phyloP scores from a whole-genome alignment of 2,329 filamentous ascomycete species.

The Beauveria caledonica region DNA sequence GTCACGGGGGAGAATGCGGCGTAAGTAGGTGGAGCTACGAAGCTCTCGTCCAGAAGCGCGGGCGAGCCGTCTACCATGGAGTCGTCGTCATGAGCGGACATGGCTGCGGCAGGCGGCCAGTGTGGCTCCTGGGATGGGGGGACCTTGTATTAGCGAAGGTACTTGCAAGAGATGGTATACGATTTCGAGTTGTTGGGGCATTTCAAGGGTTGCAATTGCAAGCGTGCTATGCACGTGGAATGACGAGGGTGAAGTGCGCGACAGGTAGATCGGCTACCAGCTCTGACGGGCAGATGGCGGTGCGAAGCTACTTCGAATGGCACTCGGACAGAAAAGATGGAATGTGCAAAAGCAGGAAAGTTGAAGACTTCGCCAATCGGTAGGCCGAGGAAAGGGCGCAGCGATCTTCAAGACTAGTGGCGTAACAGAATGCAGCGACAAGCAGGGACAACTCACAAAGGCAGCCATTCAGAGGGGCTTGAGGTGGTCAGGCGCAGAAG shows the following conservation, averaged over 20 bases:
- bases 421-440: not conserved
- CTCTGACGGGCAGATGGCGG: not conserved
- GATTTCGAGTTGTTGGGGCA: not conserved
- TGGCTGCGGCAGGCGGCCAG: constrained; percentile 8
- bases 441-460: constrained; percentile 10
- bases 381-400: not conserved
- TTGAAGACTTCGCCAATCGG: not conserved
- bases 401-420: not conserved
- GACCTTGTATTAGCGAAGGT: not conserved
- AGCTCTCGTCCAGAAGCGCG: constrained; percentile 14
- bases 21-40: constrained; percentile 56
- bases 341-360: not conserved
- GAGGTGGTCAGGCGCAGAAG: constrained; percentile 8
- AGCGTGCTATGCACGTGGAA: not conserved
- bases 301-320: not conserved
- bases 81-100: constrained; percentile 24
- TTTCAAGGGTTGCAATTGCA: not conserved
- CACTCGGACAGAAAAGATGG: no score
- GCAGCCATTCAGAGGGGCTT: constrained; percentile 12
- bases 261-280: constrained; percentile 1
- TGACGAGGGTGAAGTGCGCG: not conserved
- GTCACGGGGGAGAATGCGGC: constrained; percentile 85
- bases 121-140: not conserved
- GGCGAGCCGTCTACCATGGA: constrained; percentile 20
- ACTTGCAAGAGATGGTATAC: not conserved